phyloP scores from a whole-genome alignment of 2,329 filamentous ascomycete genomes.

The Zymoseptoria brevis region DNA sequence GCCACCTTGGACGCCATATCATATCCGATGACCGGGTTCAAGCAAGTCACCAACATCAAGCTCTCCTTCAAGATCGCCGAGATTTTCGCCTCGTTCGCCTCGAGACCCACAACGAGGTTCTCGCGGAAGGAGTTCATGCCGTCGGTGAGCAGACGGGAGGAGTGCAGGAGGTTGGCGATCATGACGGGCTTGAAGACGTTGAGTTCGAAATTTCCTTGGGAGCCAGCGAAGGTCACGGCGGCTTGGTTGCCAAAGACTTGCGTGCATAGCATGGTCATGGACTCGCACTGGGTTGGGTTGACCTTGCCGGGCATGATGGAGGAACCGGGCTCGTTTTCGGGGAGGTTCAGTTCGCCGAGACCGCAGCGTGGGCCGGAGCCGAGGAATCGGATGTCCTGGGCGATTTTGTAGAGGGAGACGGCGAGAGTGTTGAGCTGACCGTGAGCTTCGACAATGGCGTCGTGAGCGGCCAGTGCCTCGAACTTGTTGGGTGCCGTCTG shows the following conservation, averaged over 20 bases:
- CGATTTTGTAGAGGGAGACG: slow-evolving; percentile 89
- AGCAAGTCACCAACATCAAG: slow-evolving; percentile 95
- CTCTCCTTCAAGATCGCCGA: slow-evolving; percentile 85
- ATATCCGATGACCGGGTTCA: slow-evolving; percentile 95
- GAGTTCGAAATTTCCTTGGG: slow-evolving; percentile 96
- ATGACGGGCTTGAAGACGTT: slow-evolving; percentile 98
- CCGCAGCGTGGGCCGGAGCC: slow-evolving; percentile 93
- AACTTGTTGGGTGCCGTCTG: slow-evolving; percentile 98
- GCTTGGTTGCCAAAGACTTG: slow-evolving; percentile 98
- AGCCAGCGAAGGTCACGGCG: slow-evolving; percentile 84
- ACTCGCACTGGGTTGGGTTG: slow-evolving; percentile 97
- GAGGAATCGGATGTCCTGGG: slow-evolving; percentile 94
- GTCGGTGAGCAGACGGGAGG: slow-evolving; percentile 76
- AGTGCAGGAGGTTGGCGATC: slow-evolving; percentile 92
- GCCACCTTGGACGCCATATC: slow-evolving; percentile 96
- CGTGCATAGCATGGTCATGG: slow-evolving; percentile 92
- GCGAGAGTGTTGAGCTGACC: slow-evolving; percentile 91
- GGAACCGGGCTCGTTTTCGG: slow-evolving; percentile 95
- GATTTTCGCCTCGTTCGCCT: slow-evolving; percentile 93
- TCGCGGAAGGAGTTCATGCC: slow-evolving; percentile 93
- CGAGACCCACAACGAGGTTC: slow-evolving; percentile 78
- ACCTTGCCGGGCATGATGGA: slow-evolving; percentile 99
- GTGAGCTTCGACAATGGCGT: slow-evolving; percentile 89
- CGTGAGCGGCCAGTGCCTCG: slow-evolving; percentile 90
- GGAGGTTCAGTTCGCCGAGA: slow-evolving; percentile 83